Evolutionary conservation across 1,284 basidiomycete species (phyloP), one percentile per base, ranked within the genome.

Genomic region (Malassezia furfur): DNA sequence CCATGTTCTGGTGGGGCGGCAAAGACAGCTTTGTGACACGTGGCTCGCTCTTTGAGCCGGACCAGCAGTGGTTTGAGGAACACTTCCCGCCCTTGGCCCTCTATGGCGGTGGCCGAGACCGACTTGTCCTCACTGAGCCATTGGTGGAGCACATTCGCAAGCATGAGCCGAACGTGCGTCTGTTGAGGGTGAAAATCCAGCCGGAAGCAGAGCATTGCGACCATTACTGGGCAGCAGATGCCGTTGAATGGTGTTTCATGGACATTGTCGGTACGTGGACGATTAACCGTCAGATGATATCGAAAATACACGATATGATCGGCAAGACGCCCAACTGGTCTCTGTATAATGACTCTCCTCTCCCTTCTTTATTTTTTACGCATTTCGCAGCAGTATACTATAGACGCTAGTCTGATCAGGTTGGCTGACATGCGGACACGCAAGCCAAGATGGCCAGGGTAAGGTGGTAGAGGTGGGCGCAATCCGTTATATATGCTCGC

Each of bases 1-100:
- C 71, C 50, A 80, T 81, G 66, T 81, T 79, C 62, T 81, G 80
- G 80, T 76, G 81, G 81, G 82, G 81, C 45, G 82, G 81, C 10
- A 79, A 80, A 65, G 79, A 79, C 62, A 81, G 81, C 0, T 83
- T 83, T 57, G 79, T 81, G 0, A 77, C 79, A 40, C 77, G 81
- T 28, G 80, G 81, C 51, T 82, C 81, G 60, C 78, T 79, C 0
- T 73, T 83, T 46, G 81, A 83, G 65, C 70, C 68, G 3, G 65
- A 78, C 5, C 77, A 78, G 11, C 75, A 76, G 50, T 72, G 71
- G 71, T 83, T 81, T 80, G 82, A 79, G 57, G 79, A 81, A 62
- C 70, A 78, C 6, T 83, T 83, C 74, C 82, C 82, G 0, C 81
- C 82, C 0, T 65, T 83, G 1, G 75, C 78, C 7, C 77, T 83